A percentile compares a stretch with the other conserved stretches of the same genome.
Conservation (phyloP, 1,284 basidiomycete genomes). For the Cutaneotrichosporon sp. region DNA sequence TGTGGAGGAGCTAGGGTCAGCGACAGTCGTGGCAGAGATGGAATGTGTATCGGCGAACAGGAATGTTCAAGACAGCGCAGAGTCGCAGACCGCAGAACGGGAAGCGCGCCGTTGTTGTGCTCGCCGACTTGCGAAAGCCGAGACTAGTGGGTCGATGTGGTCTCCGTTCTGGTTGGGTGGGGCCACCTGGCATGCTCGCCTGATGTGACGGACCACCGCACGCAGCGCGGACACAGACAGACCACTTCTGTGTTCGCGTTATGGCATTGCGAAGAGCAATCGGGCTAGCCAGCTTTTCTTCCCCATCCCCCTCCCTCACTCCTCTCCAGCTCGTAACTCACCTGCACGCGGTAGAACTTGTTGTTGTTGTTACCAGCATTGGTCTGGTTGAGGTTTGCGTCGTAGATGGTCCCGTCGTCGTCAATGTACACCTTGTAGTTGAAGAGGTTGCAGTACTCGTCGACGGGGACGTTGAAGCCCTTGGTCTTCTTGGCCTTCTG, state of each 20-base stretch:
- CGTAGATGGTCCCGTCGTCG: conserved; percentile 58
- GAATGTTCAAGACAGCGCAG: not conserved
- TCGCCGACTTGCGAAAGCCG: no score
- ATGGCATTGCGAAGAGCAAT: no score
- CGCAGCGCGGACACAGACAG: no score
- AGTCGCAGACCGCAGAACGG: no score
- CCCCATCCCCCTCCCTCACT: not conserved
- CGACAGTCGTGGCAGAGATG: not conserved
- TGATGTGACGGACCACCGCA: no score
- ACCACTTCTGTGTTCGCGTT: no score
- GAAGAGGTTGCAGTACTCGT: conserved; percentile 13
- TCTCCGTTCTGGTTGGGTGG: no score
- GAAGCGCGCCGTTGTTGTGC: not conserved
- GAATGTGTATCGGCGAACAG: not conserved
- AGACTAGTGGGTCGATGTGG: no score
- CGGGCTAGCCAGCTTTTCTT: no score
- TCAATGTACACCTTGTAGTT: conserved; percentile 59
- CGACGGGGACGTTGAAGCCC: conserved; percentile 16
- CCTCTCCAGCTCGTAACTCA: not conserved
- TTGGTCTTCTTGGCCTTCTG: conserved; percentile 16
- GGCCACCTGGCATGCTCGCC: no score
- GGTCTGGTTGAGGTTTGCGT: conserved; percentile 70
- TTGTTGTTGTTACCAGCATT: conserved; percentile 64
- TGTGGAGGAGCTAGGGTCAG: conserved; percentile 19
- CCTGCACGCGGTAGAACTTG: conserved; percentile 55